Percentiles rank a stretch among this genome's conserved stretches.
Evolutionary conservation across 2,329 filamentous ascomycete species (phyloP).

Genomic region (Fusarium staphyleae): DNA sequence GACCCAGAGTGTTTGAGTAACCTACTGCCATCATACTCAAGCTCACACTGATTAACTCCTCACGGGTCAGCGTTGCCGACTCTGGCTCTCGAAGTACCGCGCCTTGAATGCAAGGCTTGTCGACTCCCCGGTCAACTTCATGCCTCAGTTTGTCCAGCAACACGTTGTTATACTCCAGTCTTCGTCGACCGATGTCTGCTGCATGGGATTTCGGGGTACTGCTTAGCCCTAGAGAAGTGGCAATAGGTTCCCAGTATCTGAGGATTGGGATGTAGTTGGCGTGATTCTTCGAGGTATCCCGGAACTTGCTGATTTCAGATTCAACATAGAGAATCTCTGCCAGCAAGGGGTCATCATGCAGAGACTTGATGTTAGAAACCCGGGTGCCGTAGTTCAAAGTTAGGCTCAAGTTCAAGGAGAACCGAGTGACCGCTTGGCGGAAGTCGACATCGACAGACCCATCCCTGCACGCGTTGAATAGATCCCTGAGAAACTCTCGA

Average conservation of each 20-base stretch:
- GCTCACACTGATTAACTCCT: conserved; percentile 71
- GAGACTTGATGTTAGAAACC: conserved; percentile 18
- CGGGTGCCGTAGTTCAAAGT: conserved; percentile 70
- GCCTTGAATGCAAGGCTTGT: conserved; percentile 71
- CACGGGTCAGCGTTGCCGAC: conserved; percentile 66
- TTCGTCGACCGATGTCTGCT: conserved; percentile 26
- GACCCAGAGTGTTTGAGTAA: too few relatives aligned
- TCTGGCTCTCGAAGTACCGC: conserved; percentile 73
- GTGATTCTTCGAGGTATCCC: conserved; percentile 34
- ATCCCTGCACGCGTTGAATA: conserved; percentile 62
- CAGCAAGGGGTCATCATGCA: conserved; percentile 38
- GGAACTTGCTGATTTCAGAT: conserved; percentile 27
- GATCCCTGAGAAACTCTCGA: conserved; percentile 63
- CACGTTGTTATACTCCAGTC: conserved; percentile 30
- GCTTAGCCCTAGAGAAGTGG: neutral
- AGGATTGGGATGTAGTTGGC: conserved; percentile 37
- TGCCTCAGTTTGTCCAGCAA: conserved; percentile 30
- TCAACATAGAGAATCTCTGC: conserved; percentile 36
- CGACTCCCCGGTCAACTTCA: conserved; percentile 57
- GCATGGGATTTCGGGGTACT: conserved; percentile 7
- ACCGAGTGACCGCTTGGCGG: conserved; percentile 67
- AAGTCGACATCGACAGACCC: conserved; percentile 66
- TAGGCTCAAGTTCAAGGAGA: conserved; percentile 68
- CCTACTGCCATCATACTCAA: conserved; percentile 60
- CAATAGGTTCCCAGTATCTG: conserved; percentile 13